phyloP scores from a whole-genome alignment of 1,284 basidiomycete species.

The Ustilago bromivora region DNA sequence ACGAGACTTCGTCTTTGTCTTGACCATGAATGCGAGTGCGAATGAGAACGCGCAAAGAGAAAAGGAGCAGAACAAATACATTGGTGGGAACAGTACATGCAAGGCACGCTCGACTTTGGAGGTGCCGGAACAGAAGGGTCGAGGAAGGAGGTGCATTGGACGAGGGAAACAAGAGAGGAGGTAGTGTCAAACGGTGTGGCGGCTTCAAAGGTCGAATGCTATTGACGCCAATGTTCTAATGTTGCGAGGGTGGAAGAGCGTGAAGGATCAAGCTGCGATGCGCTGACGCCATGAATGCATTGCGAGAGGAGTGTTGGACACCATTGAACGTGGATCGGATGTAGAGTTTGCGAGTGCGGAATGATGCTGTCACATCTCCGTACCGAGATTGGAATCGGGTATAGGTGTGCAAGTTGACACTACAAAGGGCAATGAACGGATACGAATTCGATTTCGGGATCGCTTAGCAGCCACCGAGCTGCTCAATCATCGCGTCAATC shows the following conservation, averaged over 20 bases:
- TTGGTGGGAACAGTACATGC: constrained; percentile 1
- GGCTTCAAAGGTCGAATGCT: neutral
- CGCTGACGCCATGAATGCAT: neutral
- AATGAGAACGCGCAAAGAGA: neutral
- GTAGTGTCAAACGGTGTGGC: neutral
- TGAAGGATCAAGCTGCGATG: neutral
- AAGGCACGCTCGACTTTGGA: neutral
- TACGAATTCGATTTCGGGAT: neutral
- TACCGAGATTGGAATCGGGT: constrained; percentile 11
- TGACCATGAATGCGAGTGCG: too few species aligned
- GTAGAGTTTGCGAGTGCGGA: neutral
- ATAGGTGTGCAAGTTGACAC: constrained; percentile 9
- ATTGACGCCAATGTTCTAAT: neutral
- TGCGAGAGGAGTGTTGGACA: neutral
- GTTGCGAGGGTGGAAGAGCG: neutral
- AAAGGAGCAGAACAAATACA: constrained; percentile 32
- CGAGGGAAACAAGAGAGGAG: neutral
- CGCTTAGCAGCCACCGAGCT: constrained; percentile 59
- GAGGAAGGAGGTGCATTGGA: neutral
- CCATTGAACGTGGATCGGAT: neutral
- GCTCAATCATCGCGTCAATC: constrained; percentile 69
- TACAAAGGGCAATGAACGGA: neutral
- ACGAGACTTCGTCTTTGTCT: too few species aligned
- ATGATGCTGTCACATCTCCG: neutral
- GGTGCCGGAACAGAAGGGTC: neutral